Percentiles rank a stretch among this genome's conserved stretches.
Evolutionary conservation across 2,329 filamentous ascomycete genomes (phyloP).

Genomic region (Colletotrichum paranaense): DNA sequence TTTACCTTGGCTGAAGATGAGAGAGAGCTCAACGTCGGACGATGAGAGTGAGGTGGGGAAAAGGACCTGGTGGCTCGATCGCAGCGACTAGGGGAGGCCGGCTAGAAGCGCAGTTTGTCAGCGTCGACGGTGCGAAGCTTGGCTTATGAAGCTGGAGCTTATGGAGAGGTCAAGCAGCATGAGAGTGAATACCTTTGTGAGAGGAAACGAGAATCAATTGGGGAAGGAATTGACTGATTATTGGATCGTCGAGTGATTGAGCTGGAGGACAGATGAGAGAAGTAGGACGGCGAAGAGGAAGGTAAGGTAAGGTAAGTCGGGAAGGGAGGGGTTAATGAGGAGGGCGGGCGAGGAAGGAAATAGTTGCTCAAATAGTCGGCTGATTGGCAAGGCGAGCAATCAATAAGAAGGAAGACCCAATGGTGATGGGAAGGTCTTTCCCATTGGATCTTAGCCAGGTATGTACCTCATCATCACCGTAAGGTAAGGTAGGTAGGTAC

Average conservation of each 20-base stretch:
- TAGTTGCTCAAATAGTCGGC: slow-evolving; percentile 22
- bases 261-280: slow-evolving; percentile 17
- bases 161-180: neutral
- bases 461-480: too few species aligned
- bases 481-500: too few species aligned
- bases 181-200: neutral
- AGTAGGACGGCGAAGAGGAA: slow-evolving; percentile 3
- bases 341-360: slow-evolving; percentile 24
- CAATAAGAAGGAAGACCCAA: neutral
- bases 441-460: too few species aligned
- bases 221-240: slow-evolving; percentile 4
- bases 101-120: slow-evolving; percentile 23
- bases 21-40: slow-evolving; percentile 1
- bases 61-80: slow-evolving; percentile 3
- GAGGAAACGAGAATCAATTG: slow-evolving; percentile 1
- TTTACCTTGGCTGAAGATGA: slow-evolving; percentile 23
- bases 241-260: slow-evolving; percentile 9
- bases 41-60: slow-evolving; percentile 19
- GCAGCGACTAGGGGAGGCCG: slow-evolving; percentile 4
- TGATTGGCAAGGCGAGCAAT: neutral
- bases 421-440: neutral
- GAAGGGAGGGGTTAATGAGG: neutral
- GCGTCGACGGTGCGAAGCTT: slow-evolving; percentile 18
- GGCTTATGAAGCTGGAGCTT: neutral
- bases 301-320: too few species aligned